Conservation (phyloP, 164 flowering plant genomes). For the Hamamelis virginiana region DNA sequence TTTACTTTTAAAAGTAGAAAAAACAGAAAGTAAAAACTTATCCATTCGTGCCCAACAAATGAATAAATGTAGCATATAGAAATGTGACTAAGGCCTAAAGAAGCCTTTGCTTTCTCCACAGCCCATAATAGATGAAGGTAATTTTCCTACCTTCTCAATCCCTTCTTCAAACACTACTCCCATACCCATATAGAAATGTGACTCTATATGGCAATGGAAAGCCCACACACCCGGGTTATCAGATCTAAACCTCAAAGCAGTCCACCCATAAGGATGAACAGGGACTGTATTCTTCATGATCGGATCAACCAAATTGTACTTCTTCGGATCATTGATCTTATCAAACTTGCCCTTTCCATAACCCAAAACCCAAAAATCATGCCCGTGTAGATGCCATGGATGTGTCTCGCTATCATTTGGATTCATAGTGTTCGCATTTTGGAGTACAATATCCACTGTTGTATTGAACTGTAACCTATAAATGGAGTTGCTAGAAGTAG, state of each 20-base stretch:
- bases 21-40: too few relatives aligned
- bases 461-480: conserved; percentile 55
- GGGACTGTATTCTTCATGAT: conserved; percentile 81
- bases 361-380: conserved; percentile 90
- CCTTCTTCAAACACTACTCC: conserved; percentile 80
- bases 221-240: conserved; percentile 83
- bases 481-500: conserved; percentile 37
- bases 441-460: conserved; percentile 64
- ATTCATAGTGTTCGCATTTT: conserved; percentile 58
- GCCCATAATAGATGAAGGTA: conserved; percentile 65
- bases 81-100: conserved; percentile 3
- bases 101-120: conserved; percentile 49
- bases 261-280: conserved; percentile 71
- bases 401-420: conserved; percentile 65
- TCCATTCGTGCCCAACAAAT: too few relatives aligned
- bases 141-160: conserved; percentile 51
- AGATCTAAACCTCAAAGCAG: conserved; percentile 64
- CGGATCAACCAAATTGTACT: conserved; percentile 60
- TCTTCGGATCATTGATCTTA: conserved; percentile 32
- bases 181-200: conserved; percentile 86
- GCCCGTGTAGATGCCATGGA: conserved; percentile 93
- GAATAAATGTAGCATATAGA: too few relatives aligned
- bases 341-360: conserved; percentile 68
- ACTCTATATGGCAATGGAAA: conserved; percentile 84
- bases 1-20: too few relatives aligned